phyloP scores from a whole-genome alignment of 371 early-diverging fungal genomes.

The Circinella minor region DNA sequence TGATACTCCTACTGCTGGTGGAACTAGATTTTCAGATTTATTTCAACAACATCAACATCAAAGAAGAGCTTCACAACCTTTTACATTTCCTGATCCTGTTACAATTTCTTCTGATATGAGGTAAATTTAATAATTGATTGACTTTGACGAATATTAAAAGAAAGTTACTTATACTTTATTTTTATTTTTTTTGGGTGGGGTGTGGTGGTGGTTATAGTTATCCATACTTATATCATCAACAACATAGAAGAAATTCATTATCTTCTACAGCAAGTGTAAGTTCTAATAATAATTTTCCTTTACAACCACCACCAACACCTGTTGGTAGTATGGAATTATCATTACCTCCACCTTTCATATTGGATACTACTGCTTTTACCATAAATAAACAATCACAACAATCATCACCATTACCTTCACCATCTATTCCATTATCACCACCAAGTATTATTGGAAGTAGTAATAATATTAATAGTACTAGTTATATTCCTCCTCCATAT shows the following conservation, averaged over 20 bases:
- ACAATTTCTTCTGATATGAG: background rate
- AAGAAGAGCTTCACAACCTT: constrained; percentile 12
- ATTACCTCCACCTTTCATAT: background rate
- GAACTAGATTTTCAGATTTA: constrained; percentile 2
- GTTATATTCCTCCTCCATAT: constrained; percentile 16
- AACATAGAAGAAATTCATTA: background rate
- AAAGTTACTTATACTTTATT: too few relatives aligned
- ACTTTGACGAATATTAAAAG: too few relatives aligned
- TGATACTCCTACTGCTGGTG: background rate
- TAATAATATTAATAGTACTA: background rate
- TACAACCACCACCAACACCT: constrained; percentile 2
- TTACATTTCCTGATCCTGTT: constrained; percentile 5
- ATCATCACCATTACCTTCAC: constrained; percentile 1
- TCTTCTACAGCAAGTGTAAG: background rate
- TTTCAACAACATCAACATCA: constrained; percentile 8
- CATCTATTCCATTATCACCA: background rate
- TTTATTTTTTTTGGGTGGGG: too few relatives aligned
- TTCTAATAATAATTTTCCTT: background rate
- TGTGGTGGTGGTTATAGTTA: too few relatives aligned
- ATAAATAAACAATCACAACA: background rate
- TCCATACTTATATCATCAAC: background rate
- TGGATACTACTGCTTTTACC: background rate
- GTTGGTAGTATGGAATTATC: constrained; percentile 1
- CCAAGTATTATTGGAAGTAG: background rate
- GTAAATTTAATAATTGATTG: background rate